Evolutionary conservation across 1,284 basidiomycete species (phyloP), one percentile per base, ranked within the genome.

Genomic region (Austroboletus niveus): DNA sequence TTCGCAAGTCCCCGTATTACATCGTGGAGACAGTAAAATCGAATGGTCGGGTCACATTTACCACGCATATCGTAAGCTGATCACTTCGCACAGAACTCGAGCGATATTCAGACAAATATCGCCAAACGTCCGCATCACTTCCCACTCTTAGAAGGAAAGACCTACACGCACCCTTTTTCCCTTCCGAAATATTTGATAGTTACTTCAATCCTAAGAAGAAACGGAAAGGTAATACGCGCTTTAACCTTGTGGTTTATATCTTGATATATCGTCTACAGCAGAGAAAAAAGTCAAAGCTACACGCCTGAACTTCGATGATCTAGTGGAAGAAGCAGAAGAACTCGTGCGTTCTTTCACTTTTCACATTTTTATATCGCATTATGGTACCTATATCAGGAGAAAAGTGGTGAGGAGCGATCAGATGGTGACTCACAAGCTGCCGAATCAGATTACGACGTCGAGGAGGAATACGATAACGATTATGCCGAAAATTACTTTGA

Each of bases 401-500:
- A 87, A 58, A 84, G 84, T 1, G 78, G 75, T 30, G 82, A 83
- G 7, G 84, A 85, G 53, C 73, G 73, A 8, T 88, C 86, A 42
- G 82, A 87, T 11, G 75, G 65, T 24, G 84, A 79, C 20, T 87
- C 85, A 5, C 80, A 85, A 60, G 77, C 65, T 40, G 78, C 66
- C 12, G 81, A 80, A 35, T 81, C 81, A 39, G 89, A 90, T 64
- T 91, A 91, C 62, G 89, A 91, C 56, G 87, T 88, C 34, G 88
- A 91, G 38, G 88, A 90, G 62, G 87, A 90, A 65, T 89, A 88
- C 58, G 88, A 91, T 68, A 90, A 91, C 56, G 88, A 92, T 57
- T 92, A 92, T 56, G 89, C 85, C 2, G 85, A 87, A 55, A 88
- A 91, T 63, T 91, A 91, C 75, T 92, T 92, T 65, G 89, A 92